These are phyloP conservation scores for Rhytidhysteron rufulum DNA, from an alignment of 2,329 filamentous ascomycete genomes.

Conservation along the genomic window DNA sequence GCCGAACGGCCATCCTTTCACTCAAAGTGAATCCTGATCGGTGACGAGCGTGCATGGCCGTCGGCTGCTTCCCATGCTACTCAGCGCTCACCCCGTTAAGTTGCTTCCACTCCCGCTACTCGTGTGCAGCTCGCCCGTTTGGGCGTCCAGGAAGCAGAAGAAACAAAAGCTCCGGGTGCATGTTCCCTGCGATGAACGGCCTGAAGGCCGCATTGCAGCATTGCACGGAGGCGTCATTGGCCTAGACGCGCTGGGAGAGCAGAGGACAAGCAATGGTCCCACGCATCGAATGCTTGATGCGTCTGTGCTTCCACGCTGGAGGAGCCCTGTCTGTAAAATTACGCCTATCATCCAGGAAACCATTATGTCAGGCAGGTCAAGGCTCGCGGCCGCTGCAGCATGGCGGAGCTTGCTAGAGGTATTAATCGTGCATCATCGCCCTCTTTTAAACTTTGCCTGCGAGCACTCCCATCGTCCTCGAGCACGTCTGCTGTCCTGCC, in stretches of 20 bases:
- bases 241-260: background rate
- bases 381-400: constrained; percentile 7
- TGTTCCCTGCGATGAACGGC: constrained; percentile 9
- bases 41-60: too few relatives aligned
- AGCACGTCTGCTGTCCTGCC: background rate
- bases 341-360: constrained; percentile 14
- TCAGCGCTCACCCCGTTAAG: background rate
- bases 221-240: constrained; percentile 4
- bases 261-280: constrained; percentile 10
- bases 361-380: constrained; percentile 15
- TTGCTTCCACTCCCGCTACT: constrained; percentile 1
- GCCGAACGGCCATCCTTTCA: too few relatives aligned
- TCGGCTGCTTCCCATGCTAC: background rate
- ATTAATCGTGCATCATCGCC: constrained; percentile 25
- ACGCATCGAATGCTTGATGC: constrained; percentile 15
- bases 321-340: constrained; percentile 21
- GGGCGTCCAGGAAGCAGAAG: too few relatives aligned
- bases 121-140: constrained; percentile 16
- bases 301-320: constrained; percentile 13
- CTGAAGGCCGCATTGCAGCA: constrained; percentile 15
- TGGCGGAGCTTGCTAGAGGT: constrained; percentile 7
- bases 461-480: background rate
- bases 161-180: constrained; percentile 13
- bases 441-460: constrained; percentile 10
- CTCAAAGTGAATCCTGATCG: too few relatives aligned